A percentile compares a stretch with the other conserved stretches of the same genome.
These are phyloP conservation scores for Malus asiatica DNA, from an alignment of 306 rosid genomes.

Conservation along the genomic window DNA sequence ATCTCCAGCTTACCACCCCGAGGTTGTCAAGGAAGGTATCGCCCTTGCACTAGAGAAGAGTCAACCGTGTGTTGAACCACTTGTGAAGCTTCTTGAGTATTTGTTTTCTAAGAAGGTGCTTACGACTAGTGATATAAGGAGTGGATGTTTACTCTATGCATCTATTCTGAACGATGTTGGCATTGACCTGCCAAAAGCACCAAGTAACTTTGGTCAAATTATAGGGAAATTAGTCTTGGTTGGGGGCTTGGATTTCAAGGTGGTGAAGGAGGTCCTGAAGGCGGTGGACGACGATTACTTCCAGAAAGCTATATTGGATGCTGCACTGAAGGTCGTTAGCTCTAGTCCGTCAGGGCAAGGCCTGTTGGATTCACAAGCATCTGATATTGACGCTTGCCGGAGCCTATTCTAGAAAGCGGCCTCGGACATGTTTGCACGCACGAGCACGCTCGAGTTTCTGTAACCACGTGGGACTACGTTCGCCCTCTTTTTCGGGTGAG, in stretches of 20 bases:
- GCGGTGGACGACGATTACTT: constrained; percentile 54
- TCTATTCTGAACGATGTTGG: constrained; percentile 58
- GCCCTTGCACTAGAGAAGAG: constrained; percentile 67
- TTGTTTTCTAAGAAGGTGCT: constrained; percentile 46
- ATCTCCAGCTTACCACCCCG: constrained; percentile 65
- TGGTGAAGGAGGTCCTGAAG: constrained; percentile 53
- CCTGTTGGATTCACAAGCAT: constrained; percentile 61
- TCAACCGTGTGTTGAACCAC: constrained; percentile 58
- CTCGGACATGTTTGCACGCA: constrained; percentile 6
- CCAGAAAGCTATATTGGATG: constrained; percentile 50
- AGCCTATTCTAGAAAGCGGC: constrained; percentile 31
- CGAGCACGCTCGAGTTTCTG: constrained; percentile 24
- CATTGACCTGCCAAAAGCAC: constrained; percentile 84
- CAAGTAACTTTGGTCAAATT: constrained; percentile 74
- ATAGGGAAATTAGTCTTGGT: constrained; percentile 51
- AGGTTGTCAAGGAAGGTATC: constrained; percentile 89
- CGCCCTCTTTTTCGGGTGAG: constrained; percentile 26
- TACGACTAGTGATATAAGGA: constrained; percentile 47
- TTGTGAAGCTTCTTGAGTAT: constrained; percentile 55
- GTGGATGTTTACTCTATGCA: constrained; percentile 72
- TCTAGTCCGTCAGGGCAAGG: constrained; percentile 52
- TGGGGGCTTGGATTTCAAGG: constrained; percentile 69
- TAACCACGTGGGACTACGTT: constrained; percentile 32
- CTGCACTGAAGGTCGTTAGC: constrained; percentile 30
- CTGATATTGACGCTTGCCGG: constrained; percentile 81